Evolutionary conservation across 2,329 filamentous ascomycete genomes (phyloP).

Genomic region (Colletotrichum filicis): DNA sequence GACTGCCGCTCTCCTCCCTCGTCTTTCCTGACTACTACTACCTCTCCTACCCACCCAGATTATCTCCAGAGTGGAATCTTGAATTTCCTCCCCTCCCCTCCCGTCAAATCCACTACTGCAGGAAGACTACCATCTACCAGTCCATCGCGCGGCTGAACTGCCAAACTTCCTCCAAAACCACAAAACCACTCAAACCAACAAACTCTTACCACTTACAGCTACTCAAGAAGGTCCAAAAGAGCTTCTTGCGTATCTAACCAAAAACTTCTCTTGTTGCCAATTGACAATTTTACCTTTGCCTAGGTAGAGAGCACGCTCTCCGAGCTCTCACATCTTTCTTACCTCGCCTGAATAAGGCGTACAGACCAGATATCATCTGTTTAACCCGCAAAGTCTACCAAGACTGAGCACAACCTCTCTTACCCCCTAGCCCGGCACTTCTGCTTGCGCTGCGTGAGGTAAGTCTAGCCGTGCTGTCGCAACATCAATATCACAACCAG

Average conservation of each 20-base stretch:
- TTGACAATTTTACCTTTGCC: conserved; percentile 35
- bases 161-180: background rate
- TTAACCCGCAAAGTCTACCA: conserved; percentile 50
- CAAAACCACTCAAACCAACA: background rate
- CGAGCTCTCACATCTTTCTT: conserved; percentile 25
- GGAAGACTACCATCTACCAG: conserved; percentile 27
- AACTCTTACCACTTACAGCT: background rate
- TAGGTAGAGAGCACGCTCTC: conserved; percentile 32
- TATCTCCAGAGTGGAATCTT: conserved; percentile 35
- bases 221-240: conserved; percentile 11
- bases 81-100: conserved; percentile 34
- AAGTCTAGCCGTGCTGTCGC: conserved; percentile 39
- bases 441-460: conserved; percentile 89
- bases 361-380: conserved; percentile 31
- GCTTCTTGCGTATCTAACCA: conserved; percentile 23
- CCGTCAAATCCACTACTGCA: conserved; percentile 33
- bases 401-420: conserved; percentile 60
- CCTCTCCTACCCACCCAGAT: conserved; percentile 32
- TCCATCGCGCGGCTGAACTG: conserved; percentile 19
- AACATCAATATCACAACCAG: background rate
- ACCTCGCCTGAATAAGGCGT: conserved; percentile 48
- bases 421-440: conserved; percentile 75
- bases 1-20: conserved; percentile 15
- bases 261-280: conserved; percentile 17
- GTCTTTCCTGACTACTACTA: conserved; percentile 10